Percentiles rank a stretch among this genome's conserved stretches.
These are phyloP conservation scores for Umbellularia californica DNA, from an alignment of 164 flowering plant genomes.

Conservation along the genomic window DNA sequence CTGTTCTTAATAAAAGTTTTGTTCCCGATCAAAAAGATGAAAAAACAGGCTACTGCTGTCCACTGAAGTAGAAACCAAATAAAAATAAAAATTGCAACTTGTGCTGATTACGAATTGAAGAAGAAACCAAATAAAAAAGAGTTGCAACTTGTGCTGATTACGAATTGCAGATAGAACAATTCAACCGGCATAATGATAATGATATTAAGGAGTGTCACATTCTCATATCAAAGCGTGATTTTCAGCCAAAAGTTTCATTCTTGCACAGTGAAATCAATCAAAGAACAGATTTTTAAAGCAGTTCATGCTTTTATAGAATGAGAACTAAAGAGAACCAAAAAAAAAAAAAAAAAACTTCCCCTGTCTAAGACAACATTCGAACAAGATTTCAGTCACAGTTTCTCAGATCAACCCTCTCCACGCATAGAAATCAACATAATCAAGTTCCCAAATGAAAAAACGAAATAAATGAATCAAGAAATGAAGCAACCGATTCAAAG, in stretches of 20 bases:
- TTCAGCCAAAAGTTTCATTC: background rate
- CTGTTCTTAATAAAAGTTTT: too few relatives aligned
- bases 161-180: background rate
- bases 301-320: background rate
- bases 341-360: too few relatives aligned
- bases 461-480: background rate
- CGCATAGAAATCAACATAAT: background rate
- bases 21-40: too few relatives aligned
- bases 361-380: background rate
- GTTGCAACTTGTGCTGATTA: background rate
- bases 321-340: background rate
- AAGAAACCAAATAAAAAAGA: background rate
- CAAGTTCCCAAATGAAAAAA: background rate
- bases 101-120: background rate
- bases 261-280: background rate
- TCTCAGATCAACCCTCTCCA: background rate
- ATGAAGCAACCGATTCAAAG: background rate
- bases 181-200: background rate
- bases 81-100: background rate
- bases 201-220: background rate
- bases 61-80: background rate
- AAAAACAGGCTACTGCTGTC: too few relatives aligned
- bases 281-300: background rate
- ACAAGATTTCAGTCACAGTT: background rate
- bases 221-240: background rate